Conservation (phyloP, 139 green algal genomes). For the Chlorella sp. region DNA sequence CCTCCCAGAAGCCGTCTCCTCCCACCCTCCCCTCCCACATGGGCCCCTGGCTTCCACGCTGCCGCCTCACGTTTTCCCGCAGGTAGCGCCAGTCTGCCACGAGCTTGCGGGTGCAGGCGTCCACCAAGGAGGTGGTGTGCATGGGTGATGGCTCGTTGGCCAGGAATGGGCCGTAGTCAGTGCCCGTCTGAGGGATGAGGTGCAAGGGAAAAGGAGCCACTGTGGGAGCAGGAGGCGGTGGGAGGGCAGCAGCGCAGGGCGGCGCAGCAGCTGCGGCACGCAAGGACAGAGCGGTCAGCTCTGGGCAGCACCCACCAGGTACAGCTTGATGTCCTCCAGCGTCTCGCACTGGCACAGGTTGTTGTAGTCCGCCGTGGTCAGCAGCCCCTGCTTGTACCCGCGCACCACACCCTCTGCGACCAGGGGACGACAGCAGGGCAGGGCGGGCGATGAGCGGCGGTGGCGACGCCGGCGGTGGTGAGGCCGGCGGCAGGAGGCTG, state of each 20-base stretch:
- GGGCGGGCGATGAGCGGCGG: background rate
- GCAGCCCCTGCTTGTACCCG: slow-evolving; percentile 88
- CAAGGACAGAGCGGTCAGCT: no score
- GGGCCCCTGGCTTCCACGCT: background rate
- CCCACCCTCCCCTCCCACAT: no score
- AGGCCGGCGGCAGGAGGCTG: background rate
- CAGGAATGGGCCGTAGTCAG: slow-evolving; percentile 94
- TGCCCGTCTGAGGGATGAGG: slow-evolving; percentile 68
- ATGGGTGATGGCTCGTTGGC: slow-evolving; percentile 92
- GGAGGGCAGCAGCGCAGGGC: no score
- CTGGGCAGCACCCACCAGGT: slow-evolving; percentile 83
- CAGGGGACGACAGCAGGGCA: background rate
- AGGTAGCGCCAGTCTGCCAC: slow-evolving; percentile 96
- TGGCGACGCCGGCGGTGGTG: no score
- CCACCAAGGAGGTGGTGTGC: slow-evolving; percentile 94
- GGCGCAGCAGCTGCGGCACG: no score
- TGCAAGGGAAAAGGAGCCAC: no score
- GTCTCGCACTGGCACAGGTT: slow-evolving; percentile 98
- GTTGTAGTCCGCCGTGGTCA: slow-evolving; percentile 96
- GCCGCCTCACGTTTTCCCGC: slow-evolving; percentile 72
- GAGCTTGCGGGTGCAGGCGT: slow-evolving; percentile 97
- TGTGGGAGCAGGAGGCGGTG: no score
- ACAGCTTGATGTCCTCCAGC: slow-evolving; percentile 98
- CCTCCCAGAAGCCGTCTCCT: no score
- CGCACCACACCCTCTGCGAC: slow-evolving; percentile 94